A percentile compares a stretch with the other conserved stretches of the same genome.
These are phyloP conservation scores for Grosmannia serpens DNA, from an alignment of 2,329 filamentous ascomycete genomes.

Conservation along the genomic window DNA sequence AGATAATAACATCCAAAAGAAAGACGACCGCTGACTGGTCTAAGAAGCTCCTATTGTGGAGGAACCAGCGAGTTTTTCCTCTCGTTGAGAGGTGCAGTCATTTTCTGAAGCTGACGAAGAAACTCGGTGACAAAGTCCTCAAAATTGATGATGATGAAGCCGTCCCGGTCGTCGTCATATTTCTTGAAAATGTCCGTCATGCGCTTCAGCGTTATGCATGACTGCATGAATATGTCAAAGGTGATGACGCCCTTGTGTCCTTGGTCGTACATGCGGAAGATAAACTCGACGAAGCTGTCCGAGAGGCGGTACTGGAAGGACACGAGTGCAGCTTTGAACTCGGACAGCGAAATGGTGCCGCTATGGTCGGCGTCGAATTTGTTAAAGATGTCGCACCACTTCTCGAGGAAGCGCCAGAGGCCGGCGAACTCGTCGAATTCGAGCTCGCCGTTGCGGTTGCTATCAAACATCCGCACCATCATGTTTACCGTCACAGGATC, in stretches of 20 bases:
- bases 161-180: constrained; percentile 93
- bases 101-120: constrained; percentile 42
- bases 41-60: not conserved
- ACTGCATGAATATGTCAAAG: constrained; percentile 96
- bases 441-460: constrained; percentile 76
- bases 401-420: constrained; percentile 88
- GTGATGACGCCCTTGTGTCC: constrained; percentile 59
- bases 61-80: not conserved
- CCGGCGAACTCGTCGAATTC: constrained; percentile 95
- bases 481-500: constrained; percentile 89
- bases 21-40: too few relatives aligned
- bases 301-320: constrained; percentile 90
- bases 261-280: constrained; percentile 88
- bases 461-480: constrained; percentile 99
- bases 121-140: constrained; percentile 69
- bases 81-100: constrained; percentile 4
- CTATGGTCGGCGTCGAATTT: constrained; percentile 81
- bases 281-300: constrained; percentile 66
- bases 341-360: constrained; percentile 73
- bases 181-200: constrained; percentile 99
- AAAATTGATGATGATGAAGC: constrained; percentile 76
- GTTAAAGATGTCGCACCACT: constrained; percentile 91
- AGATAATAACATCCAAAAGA: not conserved
- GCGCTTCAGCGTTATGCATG: constrained; percentile 89
- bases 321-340: constrained; percentile 83